phyloP scores from a whole-genome alignment of 2,329 filamentous ascomycete species.

The Cercospora berteroae region DNA sequence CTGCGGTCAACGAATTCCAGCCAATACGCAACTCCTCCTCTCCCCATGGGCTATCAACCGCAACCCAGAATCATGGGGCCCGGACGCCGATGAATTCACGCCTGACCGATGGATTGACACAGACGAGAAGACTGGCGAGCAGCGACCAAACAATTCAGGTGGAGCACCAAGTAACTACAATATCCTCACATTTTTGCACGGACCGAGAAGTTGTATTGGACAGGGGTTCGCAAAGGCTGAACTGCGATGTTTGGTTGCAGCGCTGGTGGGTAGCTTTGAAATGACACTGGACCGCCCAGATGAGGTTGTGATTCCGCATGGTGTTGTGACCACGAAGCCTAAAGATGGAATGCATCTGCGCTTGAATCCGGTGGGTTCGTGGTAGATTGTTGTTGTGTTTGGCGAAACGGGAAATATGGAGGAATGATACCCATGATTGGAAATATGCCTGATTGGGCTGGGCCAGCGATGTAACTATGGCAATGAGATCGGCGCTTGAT shows the following conservation, averaged over 20 bases:
- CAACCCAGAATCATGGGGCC: conserved; percentile 44
- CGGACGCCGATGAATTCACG: conserved; percentile 42
- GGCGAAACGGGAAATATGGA: background rate
- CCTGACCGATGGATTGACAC: conserved; percentile 49
- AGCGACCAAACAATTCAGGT: conserved; percentile 60
- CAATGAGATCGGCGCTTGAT: background rate
- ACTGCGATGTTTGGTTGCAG: conserved; percentile 33
- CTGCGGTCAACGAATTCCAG: conserved; percentile 40
- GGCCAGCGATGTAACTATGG: background rate
- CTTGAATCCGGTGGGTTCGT: conserved; percentile 25
- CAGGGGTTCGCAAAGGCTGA: conserved; percentile 62
- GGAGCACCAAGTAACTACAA: conserved; percentile 57
- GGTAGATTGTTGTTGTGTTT: conserved; percentile 13
- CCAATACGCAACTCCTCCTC: conserved; percentile 41
- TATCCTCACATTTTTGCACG: conserved; percentile 41
- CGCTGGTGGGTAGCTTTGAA: conserved; percentile 31
- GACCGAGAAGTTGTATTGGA: conserved; percentile 80
- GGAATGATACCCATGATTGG: conserved; percentile 1
- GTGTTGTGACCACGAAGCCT: conserved; percentile 32
- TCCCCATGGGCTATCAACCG: conserved; percentile 46
- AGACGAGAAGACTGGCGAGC: conserved; percentile 28
- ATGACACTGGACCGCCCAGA: conserved; percentile 29
- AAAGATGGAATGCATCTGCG: conserved; percentile 31
- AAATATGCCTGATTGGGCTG: background rate
- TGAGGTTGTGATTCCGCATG: conserved; percentile 29